A percentile compares a stretch with the other conserved stretches of the same genome.
Conservation (phyloP, 2,329 filamentous ascomycete genomes). For the Dothideomycetes sp. region DNA sequence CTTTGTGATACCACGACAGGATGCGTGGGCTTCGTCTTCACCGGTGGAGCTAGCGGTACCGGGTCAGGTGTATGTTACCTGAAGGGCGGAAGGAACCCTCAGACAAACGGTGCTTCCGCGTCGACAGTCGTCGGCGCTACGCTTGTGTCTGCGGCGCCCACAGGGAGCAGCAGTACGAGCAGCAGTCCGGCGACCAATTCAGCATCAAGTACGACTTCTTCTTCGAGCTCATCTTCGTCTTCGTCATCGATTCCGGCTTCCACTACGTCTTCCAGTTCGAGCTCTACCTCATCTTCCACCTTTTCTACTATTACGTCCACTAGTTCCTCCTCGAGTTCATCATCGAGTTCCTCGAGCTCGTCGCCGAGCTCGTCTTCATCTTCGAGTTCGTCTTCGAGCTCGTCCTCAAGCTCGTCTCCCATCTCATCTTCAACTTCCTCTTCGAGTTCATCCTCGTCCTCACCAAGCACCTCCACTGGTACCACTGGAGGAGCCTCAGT, state of each 20-base stretch:
- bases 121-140: background rate
- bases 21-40: slow-evolving; percentile 8
- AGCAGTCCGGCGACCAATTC: too few species aligned
- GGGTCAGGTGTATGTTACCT: slow-evolving; percentile 9
- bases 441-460: slow-evolving; percentile 1
- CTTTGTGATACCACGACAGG: slow-evolving; percentile 2
- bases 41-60: slow-evolving; percentile 5
- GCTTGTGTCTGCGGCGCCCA: background rate
- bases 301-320: background rate
- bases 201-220: background rate
- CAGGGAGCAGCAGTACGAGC: too few species aligned
- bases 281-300: too few species aligned
- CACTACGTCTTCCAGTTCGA: background rate
- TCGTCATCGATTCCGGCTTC: background rate
- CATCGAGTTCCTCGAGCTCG: background rate
- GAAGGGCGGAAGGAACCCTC: background rate
- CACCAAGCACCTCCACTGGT: slow-evolving; percentile 1
- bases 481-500: too few species aligned
- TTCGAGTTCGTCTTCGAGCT: background rate
- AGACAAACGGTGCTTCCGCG: background rate
- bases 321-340: too few species aligned
- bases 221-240: slow-evolving; percentile 3
- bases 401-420: background rate
- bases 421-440: slow-evolving; percentile 1
- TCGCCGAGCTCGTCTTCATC: slow-evolving; percentile 2